These are phyloP conservation scores for Aurantiochytrium sp. DNA, from an alignment of 108 stramenopile species.

Conservation along the genomic window DNA sequence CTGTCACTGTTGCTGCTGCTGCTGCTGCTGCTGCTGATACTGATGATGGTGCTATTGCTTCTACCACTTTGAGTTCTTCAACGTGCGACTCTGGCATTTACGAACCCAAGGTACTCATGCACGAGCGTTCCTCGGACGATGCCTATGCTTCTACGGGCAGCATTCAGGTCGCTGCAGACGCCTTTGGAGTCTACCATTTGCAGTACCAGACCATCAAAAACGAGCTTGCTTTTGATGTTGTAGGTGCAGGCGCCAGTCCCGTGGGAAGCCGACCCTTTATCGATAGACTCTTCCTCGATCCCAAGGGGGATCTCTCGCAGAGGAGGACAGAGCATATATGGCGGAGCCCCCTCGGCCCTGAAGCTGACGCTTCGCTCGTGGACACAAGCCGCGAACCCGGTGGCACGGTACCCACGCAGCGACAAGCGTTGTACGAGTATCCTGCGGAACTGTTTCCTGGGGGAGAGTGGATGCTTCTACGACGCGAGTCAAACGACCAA, in stretches of 20 bases:
- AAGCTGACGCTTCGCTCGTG: slow-evolving; percentile 30
- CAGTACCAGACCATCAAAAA: not conserved
- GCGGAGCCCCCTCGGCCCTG: slow-evolving; percentile 36
- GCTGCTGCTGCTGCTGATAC: no score
- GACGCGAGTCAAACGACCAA: slow-evolving; percentile 39
- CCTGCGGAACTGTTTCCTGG: slow-evolving; percentile 35
- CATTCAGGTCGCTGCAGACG: not conserved
- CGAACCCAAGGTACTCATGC: not conserved
- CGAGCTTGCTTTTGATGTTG: slow-evolving; percentile 22
- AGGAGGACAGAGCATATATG: slow-evolving; percentile 26
- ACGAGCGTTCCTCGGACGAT: not conserved
- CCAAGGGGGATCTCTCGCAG: slow-evolving; percentile 14
- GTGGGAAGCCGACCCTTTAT: slow-evolving; percentile 45
- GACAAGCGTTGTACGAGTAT: slow-evolving; percentile 38
- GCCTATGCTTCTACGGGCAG: not conserved
- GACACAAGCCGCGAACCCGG: slow-evolving; percentile 37
- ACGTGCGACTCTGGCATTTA: no score
- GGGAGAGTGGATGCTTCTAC: slow-evolving; percentile 42
- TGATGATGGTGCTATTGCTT: no score
- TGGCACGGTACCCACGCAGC: slow-evolving; percentile 32
- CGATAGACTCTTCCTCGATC: slow-evolving; percentile 35
- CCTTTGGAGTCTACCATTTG: not conserved
- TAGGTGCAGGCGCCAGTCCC: slow-evolving; percentile 39
- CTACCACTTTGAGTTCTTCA: no score
- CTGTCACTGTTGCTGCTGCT: not conserved